phyloP scores from a whole-genome alignment of 1,139 yeast species.

The Nakaseomyces uthaithaninus region DNA sequence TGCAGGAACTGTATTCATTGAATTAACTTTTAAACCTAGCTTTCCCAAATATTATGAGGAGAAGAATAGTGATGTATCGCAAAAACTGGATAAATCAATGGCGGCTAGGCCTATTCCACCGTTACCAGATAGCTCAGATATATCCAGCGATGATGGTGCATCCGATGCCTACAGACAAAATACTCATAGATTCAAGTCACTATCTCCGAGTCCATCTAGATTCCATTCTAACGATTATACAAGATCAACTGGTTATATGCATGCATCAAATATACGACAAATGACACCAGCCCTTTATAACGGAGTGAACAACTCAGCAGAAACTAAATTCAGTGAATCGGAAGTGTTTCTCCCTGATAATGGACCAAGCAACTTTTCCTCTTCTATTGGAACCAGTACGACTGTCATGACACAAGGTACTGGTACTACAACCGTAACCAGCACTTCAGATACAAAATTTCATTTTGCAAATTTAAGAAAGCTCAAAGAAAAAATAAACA shows the following conservation, averaged over 20 bases:
- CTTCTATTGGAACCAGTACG: slow-evolving; percentile 23
- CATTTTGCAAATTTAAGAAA: slow-evolving; percentile 32
- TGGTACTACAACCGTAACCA: slow-evolving; percentile 17
- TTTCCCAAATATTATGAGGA: slow-evolving; percentile 33
- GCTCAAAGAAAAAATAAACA: slow-evolving; percentile 30
- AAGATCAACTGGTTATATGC: slow-evolving; percentile 19
- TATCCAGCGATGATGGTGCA: background rate
- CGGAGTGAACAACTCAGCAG: background rate
- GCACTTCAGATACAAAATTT: slow-evolving; percentile 27
- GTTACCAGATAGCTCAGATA: slow-evolving; percentile 27
- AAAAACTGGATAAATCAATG: slow-evolving; percentile 24
- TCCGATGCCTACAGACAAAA: slow-evolving; percentile 8
- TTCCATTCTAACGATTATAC: background rate
- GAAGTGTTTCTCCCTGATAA: background rate
- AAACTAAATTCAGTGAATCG: background rate
- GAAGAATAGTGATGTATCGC: slow-evolving; percentile 13
- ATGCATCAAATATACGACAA: slow-evolving; percentile 28
- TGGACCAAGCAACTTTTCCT: slow-evolving; percentile 15
- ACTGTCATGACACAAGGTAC: slow-evolving; percentile 21
- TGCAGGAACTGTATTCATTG: slow-evolving; percentile 84
- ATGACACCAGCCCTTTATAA: slow-evolving; percentile 15
- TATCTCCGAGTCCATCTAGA: background rate
- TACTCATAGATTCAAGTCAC: background rate
- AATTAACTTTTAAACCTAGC: slow-evolving; percentile 82
- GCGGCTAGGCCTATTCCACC: slow-evolving; percentile 35